Evolutionary conservation across 1,284 basidiomycete species (phyloP), one percentile per base, ranked within the genome.

Genomic region (Malassezia sympodialis): DNA sequence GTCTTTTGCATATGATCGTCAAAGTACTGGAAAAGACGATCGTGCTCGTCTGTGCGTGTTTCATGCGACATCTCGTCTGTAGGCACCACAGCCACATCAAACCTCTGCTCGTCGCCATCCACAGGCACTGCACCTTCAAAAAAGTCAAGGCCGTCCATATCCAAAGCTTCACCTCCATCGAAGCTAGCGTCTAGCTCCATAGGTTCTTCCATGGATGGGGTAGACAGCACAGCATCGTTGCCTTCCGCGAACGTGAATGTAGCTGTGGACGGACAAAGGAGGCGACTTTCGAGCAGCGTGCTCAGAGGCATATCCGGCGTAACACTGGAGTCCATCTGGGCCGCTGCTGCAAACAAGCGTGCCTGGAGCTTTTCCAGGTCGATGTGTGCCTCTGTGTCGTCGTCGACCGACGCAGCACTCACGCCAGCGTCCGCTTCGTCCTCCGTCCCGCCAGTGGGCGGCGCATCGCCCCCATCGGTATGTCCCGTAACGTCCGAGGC

Each of bases 1-100:
- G 90, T 93, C 80, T 89, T 94, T 69, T 85, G 80, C 69, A 90
- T 82, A 34, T 82, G 84, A 65, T 85, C 82, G 75, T 98, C 91
- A 74, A 98, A 96, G 76, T 94, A 96, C 68, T 93, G 89, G 77
- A 96, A 84, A 7, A 73, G 57, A 23, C 58, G 60, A n/a, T 61
- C 60, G n/a, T 54, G 53, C 10, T 24, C 60, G 5, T 30, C 42
- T 19, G 43, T 12, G 45, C 14, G 10, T 21, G 27, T 12, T 5
- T 53, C 51, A 10, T 47, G 21, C 12, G 41, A 35, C 23, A 51
- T 46, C 32, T 53, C 42, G 28, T 46, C 45, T 4, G 30, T n/a
- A 35, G 51, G 52, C 23, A 46, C 39, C 12, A 52, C 34, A 10
- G 48, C 44, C 19, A 59, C 52, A 44, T 61, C 59, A 11, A 56